These are phyloP conservation scores for Blastomyces gilchristii DNA, from an alignment of 2,329 filamentous ascomycete species.

Conservation along the genomic window DNA sequence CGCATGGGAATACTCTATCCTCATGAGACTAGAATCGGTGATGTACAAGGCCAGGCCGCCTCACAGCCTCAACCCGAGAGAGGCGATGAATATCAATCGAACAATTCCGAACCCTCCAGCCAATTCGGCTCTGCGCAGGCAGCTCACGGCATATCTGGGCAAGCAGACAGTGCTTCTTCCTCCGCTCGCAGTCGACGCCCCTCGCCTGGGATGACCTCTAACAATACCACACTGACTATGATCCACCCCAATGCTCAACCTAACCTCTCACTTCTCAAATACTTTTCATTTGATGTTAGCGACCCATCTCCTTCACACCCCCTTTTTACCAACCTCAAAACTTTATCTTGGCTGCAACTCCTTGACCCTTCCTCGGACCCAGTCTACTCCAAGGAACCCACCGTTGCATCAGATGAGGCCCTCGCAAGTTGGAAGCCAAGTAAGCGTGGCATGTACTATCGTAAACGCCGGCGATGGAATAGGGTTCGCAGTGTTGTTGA, in stretches of 20 bases:
- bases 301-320: constrained; percentile 60
- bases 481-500: constrained; percentile 63
- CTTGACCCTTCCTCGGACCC: constrained; percentile 65
- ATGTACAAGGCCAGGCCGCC: constrained; percentile 20
- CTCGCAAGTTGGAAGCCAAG: constrained; percentile 66
- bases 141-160: not conserved
- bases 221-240: constrained; percentile 59
- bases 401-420: constrained; percentile 47
- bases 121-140: not conserved
- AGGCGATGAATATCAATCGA: constrained; percentile 8
- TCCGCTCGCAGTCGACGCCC: constrained; percentile 18
- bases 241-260: constrained; percentile 75
- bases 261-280: constrained; percentile 76
- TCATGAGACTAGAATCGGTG: constrained; percentile 19
- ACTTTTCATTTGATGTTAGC: constrained; percentile 73
- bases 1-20: constrained; percentile 71
- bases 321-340: constrained; percentile 68
- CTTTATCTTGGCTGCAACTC: constrained; percentile 85
- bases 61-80: constrained; percentile 14
- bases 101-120: constrained; percentile 6
- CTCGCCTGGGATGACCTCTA: constrained; percentile 34
- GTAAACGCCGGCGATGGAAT: constrained; percentile 77
- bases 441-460: constrained; percentile 74
- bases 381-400: constrained; percentile 59
- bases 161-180: constrained; percentile 3